phyloP scores from a whole-genome alignment of 1,284 basidiomycete species.

The Retiboletus flavoniger region DNA sequence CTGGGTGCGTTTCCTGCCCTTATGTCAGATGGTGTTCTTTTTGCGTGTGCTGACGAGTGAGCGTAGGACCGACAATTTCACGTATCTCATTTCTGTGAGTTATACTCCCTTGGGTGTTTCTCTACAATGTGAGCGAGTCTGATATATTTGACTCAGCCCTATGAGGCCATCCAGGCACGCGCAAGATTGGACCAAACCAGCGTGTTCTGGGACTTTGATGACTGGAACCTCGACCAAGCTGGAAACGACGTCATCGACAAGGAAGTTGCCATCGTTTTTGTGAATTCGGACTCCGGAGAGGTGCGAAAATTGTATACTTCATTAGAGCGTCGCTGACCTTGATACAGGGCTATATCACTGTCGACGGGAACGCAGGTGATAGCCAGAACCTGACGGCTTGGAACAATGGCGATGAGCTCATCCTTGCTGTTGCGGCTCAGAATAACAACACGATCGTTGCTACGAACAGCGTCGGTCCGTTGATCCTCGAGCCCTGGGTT shows the following conservation, averaged over 20 bases:
- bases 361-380: constrained; percentile 48
- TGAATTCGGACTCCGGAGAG: constrained; percentile 43
- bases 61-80: constrained; percentile 36
- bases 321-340: neutral
- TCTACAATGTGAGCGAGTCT: neutral
- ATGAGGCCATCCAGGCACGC: constrained; percentile 40
- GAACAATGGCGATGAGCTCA: constrained; percentile 49
- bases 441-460: constrained; percentile 60
- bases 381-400: constrained; percentile 57
- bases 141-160: constrained; percentile 29
- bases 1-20: constrained; percentile 35
- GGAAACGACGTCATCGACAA: constrained; percentile 28
- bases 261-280: constrained; percentile 40
- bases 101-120: neutral
- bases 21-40: neutral
- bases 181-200: constrained; percentile 34
- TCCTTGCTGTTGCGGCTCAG: constrained; percentile 35
- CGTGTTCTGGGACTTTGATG: constrained; percentile 38
- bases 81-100: constrained; percentile 40
- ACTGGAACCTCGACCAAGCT: constrained; percentile 34
- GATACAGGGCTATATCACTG: constrained; percentile 48
- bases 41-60: neutral
- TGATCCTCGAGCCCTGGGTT: constrained; percentile 54
- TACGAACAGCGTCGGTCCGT: constrained; percentile 52
- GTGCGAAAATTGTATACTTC: constrained; percentile 16